Conservation (phyloP, 352 stramenopile genomes). For the Phytopythium montanum region DNA sequence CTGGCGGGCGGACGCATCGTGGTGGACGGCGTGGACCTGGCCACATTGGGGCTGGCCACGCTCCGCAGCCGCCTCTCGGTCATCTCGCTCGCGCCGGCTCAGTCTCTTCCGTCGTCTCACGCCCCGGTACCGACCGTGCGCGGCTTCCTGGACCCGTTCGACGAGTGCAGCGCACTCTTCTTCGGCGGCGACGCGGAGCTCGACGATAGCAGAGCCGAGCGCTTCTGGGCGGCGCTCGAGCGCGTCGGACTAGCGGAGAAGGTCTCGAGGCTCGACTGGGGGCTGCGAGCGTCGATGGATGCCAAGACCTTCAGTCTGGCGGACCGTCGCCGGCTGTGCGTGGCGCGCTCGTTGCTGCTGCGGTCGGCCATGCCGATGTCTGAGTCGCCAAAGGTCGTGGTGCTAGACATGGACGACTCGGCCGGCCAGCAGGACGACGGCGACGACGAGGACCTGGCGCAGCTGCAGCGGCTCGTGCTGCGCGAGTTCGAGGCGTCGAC, state of each 20-base stretch:
- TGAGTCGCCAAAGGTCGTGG: constrained; percentile 31
- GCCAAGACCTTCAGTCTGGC: constrained; percentile 92
- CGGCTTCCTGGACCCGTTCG: constrained; percentile 92
- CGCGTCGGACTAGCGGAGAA: constrained; percentile 54
- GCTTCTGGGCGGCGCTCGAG: constrained; percentile 36
- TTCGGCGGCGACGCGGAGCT: background rate
- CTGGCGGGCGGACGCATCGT: constrained; percentile 84
- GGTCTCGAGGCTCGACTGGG: constrained; percentile 54
- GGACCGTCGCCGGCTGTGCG: constrained; percentile 95
- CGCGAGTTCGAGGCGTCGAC: constrained; percentile 90
- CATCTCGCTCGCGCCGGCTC: constrained; percentile 93
- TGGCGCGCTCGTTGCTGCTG: constrained; percentile 92
- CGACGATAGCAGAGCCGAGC: constrained; percentile 25
- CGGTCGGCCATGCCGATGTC: constrained; percentile 50
- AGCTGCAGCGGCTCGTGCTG: constrained; percentile 79
- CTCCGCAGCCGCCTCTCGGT: constrained; percentile 89
- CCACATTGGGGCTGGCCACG: constrained; percentile 76
- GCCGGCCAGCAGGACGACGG: constrained; percentile 17
- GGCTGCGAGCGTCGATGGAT: constrained; percentile 63
- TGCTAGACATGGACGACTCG: constrained; percentile 48
- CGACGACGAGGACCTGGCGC: constrained; percentile 58
- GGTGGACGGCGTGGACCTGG: constrained; percentile 91
- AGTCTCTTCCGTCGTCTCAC: constrained; percentile 89
- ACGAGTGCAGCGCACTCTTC: constrained; percentile 7
- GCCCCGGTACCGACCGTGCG: constrained; percentile 39